Evolutionary conservation across 2,329 filamentous ascomycete species (phyloP).

Genomic region (Trichoderma sp.): DNA sequence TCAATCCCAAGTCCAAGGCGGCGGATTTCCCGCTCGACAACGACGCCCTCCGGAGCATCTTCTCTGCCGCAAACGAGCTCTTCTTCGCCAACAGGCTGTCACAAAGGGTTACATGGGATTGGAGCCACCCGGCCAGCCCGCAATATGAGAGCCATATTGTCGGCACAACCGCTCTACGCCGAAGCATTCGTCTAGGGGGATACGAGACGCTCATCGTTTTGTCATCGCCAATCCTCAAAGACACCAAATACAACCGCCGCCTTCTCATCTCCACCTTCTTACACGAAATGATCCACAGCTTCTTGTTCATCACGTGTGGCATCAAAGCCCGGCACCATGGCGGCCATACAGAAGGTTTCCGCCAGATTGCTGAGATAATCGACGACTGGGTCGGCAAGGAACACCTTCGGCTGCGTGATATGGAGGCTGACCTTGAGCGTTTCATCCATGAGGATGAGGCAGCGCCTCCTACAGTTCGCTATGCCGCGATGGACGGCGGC

Average conservation of each 20-base stretch:
- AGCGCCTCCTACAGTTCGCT: not conserved
- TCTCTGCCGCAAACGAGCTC: conserved; percentile 62
- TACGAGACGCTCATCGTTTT: conserved; percentile 65
- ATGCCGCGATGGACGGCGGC: not conserved
- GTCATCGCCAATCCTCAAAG: conserved; percentile 59
- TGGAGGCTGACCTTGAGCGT: conserved; percentile 62
- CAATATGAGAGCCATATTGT: conserved; percentile 59
- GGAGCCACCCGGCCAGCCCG: conserved; percentile 53
- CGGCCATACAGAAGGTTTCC: conserved; percentile 63
- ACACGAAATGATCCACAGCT: conserved; percentile 68
- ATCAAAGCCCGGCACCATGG: conserved; percentile 57
- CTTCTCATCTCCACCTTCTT: conserved; percentile 66
- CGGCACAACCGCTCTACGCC: conserved; percentile 62
- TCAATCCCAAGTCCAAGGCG: conserved; percentile 50
- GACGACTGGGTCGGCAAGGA: conserved; percentile 62
- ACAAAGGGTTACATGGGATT: conserved; percentile 63
- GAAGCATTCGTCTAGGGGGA: conserved; percentile 48
- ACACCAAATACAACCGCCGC: conserved; percentile 58
- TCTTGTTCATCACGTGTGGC: conserved; percentile 64
- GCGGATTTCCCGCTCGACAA: conserved; percentile 58
- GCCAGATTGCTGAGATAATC: conserved; percentile 59
- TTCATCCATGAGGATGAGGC: conserved; percentile 43
- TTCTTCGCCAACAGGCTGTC: conserved; percentile 61
- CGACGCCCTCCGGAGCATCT: conserved; percentile 58
- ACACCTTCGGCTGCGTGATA: conserved; percentile 57